Conservation (phyloP, 306 rosid genomes). For the Sesbania bispinosa region DNA sequence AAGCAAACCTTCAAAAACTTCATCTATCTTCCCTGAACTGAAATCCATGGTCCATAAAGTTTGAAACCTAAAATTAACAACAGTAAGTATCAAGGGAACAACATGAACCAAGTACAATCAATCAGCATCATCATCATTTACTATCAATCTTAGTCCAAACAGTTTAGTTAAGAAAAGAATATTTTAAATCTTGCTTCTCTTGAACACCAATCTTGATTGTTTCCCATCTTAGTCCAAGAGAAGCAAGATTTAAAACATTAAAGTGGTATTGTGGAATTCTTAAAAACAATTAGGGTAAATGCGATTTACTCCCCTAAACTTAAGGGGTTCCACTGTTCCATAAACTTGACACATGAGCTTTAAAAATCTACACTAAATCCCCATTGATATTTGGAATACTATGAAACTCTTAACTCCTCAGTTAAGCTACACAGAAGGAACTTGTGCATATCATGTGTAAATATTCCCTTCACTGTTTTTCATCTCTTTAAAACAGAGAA, state of each 20-base stretch:
- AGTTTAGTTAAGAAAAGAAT: background rate
- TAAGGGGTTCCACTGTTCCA: background rate
- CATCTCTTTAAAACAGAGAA: background rate
- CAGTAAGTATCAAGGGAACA: background rate
- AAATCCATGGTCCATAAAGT: slow-evolving; percentile 70
- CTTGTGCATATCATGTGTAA: background rate
- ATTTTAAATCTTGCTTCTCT: background rate
- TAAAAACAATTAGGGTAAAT: background rate
- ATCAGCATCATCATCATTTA: slow-evolving; percentile 10
- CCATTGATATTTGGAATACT: background rate
- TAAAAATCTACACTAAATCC: background rate
- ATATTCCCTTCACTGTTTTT: background rate
- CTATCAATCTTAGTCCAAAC: background rate
- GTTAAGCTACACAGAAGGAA: background rate
- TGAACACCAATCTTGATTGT: too few relatives aligned
- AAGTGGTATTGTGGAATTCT: slow-evolving; percentile 7
- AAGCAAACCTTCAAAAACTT: slow-evolving; percentile 58
- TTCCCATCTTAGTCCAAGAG: background rate
- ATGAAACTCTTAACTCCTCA: background rate
- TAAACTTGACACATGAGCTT: background rate
- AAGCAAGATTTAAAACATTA: slow-evolving; percentile 1
- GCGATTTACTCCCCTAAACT: background rate
- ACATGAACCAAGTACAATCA: slow-evolving; percentile 2
- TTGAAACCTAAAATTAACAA: slow-evolving; percentile 54
- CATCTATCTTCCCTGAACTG: slow-evolving; percentile 50